phyloP scores from a whole-genome alignment of 2,329 filamentous ascomycete genomes.

The Ceratocystis cubensis region DNA sequence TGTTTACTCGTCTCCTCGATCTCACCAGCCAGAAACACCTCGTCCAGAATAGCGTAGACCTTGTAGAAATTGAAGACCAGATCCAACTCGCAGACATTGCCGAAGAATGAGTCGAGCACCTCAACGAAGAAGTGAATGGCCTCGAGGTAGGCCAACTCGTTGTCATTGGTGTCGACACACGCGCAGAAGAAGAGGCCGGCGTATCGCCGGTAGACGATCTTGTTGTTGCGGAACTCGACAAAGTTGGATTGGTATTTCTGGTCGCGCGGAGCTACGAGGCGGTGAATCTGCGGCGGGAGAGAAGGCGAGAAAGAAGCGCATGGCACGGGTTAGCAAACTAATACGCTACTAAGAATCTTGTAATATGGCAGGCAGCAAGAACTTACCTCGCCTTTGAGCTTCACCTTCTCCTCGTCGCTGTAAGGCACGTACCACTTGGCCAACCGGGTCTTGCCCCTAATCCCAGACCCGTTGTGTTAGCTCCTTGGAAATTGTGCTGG shows the following conservation, averaged over 20 bases:
- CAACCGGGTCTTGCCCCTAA: slow-evolving; percentile 89
- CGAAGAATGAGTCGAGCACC: slow-evolving; percentile 96
- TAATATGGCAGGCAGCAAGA: background rate
- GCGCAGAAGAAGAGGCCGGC: slow-evolving; percentile 98
- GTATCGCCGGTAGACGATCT: slow-evolving; percentile 95
- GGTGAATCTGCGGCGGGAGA: slow-evolving; percentile 56
- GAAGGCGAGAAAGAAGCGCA: background rate
- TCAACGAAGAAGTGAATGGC: slow-evolving; percentile 99
- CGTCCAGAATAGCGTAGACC: slow-evolving; percentile 95
- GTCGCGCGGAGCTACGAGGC: slow-evolving; percentile 90
- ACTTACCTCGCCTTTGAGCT: slow-evolving; percentile 86
- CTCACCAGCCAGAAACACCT: slow-evolving; percentile 94
- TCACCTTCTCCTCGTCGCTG: slow-evolving; percentile 97
- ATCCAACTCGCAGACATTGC: slow-evolving; percentile 97
- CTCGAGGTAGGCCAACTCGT: slow-evolving; percentile 91
- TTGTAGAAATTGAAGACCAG: slow-evolving; percentile 72
- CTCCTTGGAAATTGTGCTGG: background rate
- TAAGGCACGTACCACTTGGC: slow-evolving; percentile 99
- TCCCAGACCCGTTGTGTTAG: slow-evolving; percentile 4
- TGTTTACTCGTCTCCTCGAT: slow-evolving; percentile 99
- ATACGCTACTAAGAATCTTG: slow-evolving; percentile 4
- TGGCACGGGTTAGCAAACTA: background rate
- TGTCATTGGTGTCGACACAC: slow-evolving; percentile 97
- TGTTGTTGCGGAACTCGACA: slow-evolving; percentile 88
- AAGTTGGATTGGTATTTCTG: slow-evolving; percentile 99